Conservation (phyloP, 2,329 filamentous ascomycete species). For the Pseudovirgaria hyperparasitica region DNA sequence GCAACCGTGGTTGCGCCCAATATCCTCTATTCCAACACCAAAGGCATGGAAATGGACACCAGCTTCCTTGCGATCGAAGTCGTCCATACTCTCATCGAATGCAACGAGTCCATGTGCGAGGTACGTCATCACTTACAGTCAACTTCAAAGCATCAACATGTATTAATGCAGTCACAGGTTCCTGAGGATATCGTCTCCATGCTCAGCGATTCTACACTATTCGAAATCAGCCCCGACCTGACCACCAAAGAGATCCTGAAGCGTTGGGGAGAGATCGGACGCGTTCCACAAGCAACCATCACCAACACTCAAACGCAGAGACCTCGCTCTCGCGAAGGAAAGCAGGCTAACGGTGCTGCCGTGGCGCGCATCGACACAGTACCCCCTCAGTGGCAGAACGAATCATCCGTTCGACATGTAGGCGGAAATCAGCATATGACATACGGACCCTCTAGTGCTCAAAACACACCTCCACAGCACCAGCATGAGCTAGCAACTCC, state of each 20-base stretch:
- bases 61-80: slow-evolving; percentile 91
- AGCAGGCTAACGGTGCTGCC: slow-evolving; percentile 37
- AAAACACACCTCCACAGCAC: slow-evolving; percentile 17
- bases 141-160: too few relatives aligned
- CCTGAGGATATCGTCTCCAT: slow-evolving; percentile 83
- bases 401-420: slow-evolving; percentile 71
- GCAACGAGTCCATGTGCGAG: slow-evolving; percentile 94
- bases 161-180: slow-evolving; percentile 47
- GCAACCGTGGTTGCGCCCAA: slow-evolving; percentile 97
- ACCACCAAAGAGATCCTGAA: slow-evolving; percentile 97
- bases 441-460: slow-evolving; percentile 9
- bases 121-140: slow-evolving; percentile 41
- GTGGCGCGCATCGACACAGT: slow-evolving; percentile 77
- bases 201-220: slow-evolving; percentile 69
- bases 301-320: slow-evolving; percentile 38
- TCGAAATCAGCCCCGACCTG: slow-evolving; percentile 71
- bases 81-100: slow-evolving; percentile 79
- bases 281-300: slow-evolving; percentile 46
- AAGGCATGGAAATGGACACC: slow-evolving; percentile 48
- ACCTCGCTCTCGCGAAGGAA: slow-evolving; percentile 40
- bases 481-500: slow-evolving; percentile 18
- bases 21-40: slow-evolving; percentile 60
- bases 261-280: slow-evolving; percentile 74
- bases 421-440: slow-evolving; percentile 14
- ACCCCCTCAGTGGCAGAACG: slow-evolving; percentile 68